These are phyloP conservation scores for Diutina ranongensis DNA, from an alignment of 1,139 yeast genomes.

Conservation along the genomic window DNA sequence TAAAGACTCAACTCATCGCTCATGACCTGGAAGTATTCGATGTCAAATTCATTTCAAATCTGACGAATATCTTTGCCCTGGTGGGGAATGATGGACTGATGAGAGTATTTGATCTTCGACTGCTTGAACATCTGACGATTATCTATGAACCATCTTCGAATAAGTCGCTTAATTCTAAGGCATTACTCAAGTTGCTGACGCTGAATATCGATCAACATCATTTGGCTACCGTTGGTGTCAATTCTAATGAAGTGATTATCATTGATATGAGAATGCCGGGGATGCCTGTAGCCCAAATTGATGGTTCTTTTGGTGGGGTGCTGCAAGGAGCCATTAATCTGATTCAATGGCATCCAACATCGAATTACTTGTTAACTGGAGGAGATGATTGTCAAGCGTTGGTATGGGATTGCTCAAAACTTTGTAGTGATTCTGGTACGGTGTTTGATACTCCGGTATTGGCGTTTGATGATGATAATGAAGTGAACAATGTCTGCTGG, in stretches of 20 bases:
- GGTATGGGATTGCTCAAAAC: slow-evolving; percentile 58
- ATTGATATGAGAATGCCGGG: slow-evolving; percentile 89
- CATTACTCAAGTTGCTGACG: slow-evolving; percentile 65
- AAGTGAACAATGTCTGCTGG: slow-evolving; percentile 75
- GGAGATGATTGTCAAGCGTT: slow-evolving; percentile 88
- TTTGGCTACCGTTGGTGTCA: slow-evolving; percentile 66
- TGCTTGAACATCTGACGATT: slow-evolving; percentile 88
- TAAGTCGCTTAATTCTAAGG: slow-evolving; percentile 28
- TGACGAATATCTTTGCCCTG: slow-evolving; percentile 75
- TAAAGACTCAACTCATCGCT: slow-evolving; percentile 89
- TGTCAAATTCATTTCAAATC: slow-evolving; percentile 69
- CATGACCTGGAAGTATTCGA: slow-evolving; percentile 95
- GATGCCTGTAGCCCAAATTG: slow-evolving; percentile 55
- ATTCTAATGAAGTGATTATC: slow-evolving; percentile 53
- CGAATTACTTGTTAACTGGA: slow-evolving; percentile 58
- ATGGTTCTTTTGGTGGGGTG: slow-evolving; percentile 47
- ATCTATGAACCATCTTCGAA: slow-evolving; percentile 52
- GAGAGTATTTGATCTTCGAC: slow-evolving; percentile 79
- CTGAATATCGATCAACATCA: slow-evolving; percentile 75
- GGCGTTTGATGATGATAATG: slow-evolving; percentile 50
- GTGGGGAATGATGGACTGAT: slow-evolving; percentile 96
- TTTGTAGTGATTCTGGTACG: slow-evolving; percentile 9
- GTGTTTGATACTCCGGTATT: slow-evolving; percentile 34
- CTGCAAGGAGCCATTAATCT: slow-evolving; percentile 52
- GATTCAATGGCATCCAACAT: slow-evolving; percentile 75